phyloP scores from a whole-genome alignment of 352 stramenopile genomes.

The Pythium dissotocum region DNA sequence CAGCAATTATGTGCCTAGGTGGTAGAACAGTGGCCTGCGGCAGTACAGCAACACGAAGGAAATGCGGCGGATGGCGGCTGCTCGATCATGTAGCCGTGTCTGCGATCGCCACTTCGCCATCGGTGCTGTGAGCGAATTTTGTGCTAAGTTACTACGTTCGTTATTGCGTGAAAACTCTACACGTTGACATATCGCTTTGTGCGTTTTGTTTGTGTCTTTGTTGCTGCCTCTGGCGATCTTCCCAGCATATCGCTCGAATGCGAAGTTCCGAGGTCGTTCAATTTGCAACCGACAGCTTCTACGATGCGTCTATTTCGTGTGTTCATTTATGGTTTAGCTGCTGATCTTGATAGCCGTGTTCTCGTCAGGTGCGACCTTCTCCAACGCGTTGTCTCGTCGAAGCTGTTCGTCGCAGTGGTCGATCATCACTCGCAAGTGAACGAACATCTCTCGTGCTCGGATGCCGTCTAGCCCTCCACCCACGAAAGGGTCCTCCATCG shows the following conservation, averaged over 20 bases:
- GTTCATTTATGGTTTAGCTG: not conserved
- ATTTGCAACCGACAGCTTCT: not conserved
- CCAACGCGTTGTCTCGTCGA: slow-evolving; percentile 4
- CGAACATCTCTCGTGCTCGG: slow-evolving; percentile 54
- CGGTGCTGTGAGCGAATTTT: not conserved
- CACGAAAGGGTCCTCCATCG: slow-evolving; percentile 84
- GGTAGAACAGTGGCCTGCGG: not conserved
- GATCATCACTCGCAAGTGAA: slow-evolving; percentile 55
- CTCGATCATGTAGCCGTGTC: not conserved
- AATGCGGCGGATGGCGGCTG: not conserved
- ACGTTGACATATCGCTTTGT: no score
- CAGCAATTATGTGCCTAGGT: not conserved
- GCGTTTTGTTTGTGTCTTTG: not conserved
- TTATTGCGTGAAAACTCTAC: not conserved
- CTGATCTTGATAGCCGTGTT: not conserved
- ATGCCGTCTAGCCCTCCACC: slow-evolving; percentile 69
- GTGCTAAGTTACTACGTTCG: not conserved
- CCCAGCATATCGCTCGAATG: not conserved
- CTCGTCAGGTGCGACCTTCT: not conserved
- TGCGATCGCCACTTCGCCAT: not conserved
- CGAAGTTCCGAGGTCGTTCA: no score
- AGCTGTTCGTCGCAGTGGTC: slow-evolving; percentile 43
- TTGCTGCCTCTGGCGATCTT: not conserved
- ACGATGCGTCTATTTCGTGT: not conserved
- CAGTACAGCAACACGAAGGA: not conserved